Base-by-base conservation (phyloP, 306 rosid species). In the Gastrolobium villosum region DNA sequence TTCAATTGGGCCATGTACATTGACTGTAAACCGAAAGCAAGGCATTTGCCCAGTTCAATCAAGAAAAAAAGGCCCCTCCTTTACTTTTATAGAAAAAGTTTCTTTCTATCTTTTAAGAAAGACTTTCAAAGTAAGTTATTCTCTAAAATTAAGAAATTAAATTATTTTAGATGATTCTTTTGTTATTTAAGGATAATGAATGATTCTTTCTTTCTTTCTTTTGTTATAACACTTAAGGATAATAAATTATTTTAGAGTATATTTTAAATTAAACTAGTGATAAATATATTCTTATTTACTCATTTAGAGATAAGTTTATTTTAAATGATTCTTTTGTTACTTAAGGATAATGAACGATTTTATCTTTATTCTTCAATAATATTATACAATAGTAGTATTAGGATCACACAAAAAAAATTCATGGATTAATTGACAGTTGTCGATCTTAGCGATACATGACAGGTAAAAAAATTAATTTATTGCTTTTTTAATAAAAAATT, bases 11-110 rank as follows among this genome's bases (percentile, higher is more conserved):
- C 60, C 72, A 37, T 60, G 76, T 28, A 36, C 65, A 69, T 81
- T 70, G 69, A 82, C 56, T 70, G 43, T 13, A 44, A 54, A 70
- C 67, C 85, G 65, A 68, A 76, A 76, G 52, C 41, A 75, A 26
- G 35, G 60, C 60, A 59, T 31, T 31, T 74, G 67, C 56, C 80
- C 53, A 56, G 13, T 54, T 73, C 43, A 72, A 80, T 65, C 63
- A 41, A 41, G 56, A 44, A 67, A 8, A 67, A 8, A 44, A 68
- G n/a, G 26, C 44, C 13, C 31, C 72, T 65, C 34, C 76, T 56
- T 10, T 57, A 26, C 67, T 37, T 56, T 73, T 78, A 43, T 43
- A 31, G 28, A 57, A 43, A 9, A 48, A n/a, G 37, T 55, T 40
- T 7, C 53, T 15, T 14, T 72, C 5, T 13, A 52, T 9, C 40